Percentiles rank a stretch among this genome's conserved stretches.
phyloP scores from a whole-genome alignment of 208 protist species.

The Leishmania tarentolae region DNA sequence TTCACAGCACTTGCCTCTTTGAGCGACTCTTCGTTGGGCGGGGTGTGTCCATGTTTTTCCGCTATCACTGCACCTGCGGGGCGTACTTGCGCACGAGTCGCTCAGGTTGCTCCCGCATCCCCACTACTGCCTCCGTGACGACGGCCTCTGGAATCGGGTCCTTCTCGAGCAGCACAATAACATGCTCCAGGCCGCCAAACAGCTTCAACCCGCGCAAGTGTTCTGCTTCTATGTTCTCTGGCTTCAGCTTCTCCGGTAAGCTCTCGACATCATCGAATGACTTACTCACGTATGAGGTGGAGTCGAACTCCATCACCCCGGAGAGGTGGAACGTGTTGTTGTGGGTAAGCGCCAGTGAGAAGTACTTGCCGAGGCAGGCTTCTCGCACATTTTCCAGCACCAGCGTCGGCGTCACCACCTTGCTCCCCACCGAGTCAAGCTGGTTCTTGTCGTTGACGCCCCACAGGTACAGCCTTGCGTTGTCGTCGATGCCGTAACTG shows the following conservation, averaged over 20 bases:
- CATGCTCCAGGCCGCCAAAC: slow-evolving; percentile 67
- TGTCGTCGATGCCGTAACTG: slow-evolving; percentile 69
- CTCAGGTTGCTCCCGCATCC: slow-evolving; percentile 52
- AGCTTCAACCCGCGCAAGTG: slow-evolving; percentile 50
- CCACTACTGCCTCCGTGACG: slow-evolving; percentile 29
- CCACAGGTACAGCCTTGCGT: slow-evolving; percentile 73
- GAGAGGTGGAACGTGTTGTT: slow-evolving; percentile 54
- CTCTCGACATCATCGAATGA: slow-evolving; percentile 61
- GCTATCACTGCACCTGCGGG: not conserved
- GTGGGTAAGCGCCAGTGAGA: slow-evolving; percentile 62
- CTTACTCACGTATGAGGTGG: slow-evolving; percentile 32
- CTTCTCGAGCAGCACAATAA: slow-evolving; percentile 62
- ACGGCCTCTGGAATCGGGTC: slow-evolving; percentile 28
- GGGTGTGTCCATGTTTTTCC: not conserved
- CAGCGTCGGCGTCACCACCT: slow-evolving; percentile 40
- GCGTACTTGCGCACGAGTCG: slow-evolving; percentile 31
- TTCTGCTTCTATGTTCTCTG: slow-evolving; percentile 27
- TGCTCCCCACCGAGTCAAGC: slow-evolving; percentile 34
- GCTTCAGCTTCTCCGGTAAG: slow-evolving; percentile 50
- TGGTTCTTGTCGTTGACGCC: slow-evolving; percentile 69
- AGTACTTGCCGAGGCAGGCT: slow-evolving; percentile 63
- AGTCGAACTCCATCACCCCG: slow-evolving; percentile 62
- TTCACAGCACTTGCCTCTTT: not conserved
- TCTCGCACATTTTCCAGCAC: slow-evolving; percentile 76
- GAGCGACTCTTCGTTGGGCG: not conserved